Evolutionary conservation across 2,329 filamentous ascomycete species (phyloP).

Genomic region (Nigrospora sphaerica): DNA sequence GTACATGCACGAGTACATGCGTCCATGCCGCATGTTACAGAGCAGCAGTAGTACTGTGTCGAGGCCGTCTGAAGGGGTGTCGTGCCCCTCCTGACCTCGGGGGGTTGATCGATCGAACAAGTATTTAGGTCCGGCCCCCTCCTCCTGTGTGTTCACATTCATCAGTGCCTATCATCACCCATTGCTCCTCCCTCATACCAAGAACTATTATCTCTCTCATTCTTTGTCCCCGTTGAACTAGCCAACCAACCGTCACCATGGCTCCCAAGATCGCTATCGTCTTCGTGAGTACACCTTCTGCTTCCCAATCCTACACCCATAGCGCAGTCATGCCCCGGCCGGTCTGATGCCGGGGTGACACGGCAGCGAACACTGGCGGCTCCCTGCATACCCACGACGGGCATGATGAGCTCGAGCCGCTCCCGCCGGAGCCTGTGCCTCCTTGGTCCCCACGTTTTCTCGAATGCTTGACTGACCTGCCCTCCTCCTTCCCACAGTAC

Average conservation of each 20-base stretch:
- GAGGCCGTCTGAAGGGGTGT: neutral
- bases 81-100: neutral
- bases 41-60: neutral
- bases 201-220: neutral
- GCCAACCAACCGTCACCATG: constrained; percentile 47
- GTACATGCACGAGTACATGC: neutral
- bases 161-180: neutral
- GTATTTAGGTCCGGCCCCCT: constrained; percentile 1
- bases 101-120: neutral
- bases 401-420: too few relatives aligned
- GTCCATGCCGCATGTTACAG: constrained; percentile 2
- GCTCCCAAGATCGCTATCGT: constrained; percentile 89
- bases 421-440: too few relatives aligned
- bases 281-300: constrained; percentile 54
- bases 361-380: too few relatives aligned
- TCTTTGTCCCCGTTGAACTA: neutral
- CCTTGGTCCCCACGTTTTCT: too few relatives aligned
- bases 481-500: constrained; percentile 48
- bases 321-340: neutral
- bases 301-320: neutral
- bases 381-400: too few relatives aligned
- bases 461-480: too few relatives aligned
- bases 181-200: neutral
- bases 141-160: neutral
- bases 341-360: too few relatives aligned